Base-by-base conservation (phyloP, 257 asterid species). In the Penstemon barbatus region DNA sequence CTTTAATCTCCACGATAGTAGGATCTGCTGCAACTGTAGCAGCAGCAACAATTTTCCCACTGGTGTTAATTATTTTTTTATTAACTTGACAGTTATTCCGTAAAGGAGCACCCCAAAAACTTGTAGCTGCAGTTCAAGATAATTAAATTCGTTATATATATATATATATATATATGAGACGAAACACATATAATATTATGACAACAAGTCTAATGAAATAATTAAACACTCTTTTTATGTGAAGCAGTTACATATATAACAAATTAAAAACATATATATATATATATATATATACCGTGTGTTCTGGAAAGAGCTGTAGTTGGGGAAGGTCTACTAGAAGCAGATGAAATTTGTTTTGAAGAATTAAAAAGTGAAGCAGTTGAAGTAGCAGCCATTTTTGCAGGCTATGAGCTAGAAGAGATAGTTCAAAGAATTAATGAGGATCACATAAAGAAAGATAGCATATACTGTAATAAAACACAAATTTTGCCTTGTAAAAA, bases 1-100 rank as follows among this genome's bases (percentile, higher is more conserved):
- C 98, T 80, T 77, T 85, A 50, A 76, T 8, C 75, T 89, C 88
- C 63, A 71, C 77, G 0, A 19, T 81, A 3, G 95, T 81, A 3
- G 95, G 82, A 60, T 83, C 48, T 11, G 74, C 81, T 69, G 81
- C 92, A 67, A 78, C 81, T 4, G 79, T 0, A n/a, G 85, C 82
- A 54, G 84, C 93, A 67, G 85, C 83, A 63, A 63, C 46, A 57
- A 82, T 61, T 25, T 73, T 78, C 38, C 78, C 74, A 46, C 45
- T 77, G 56, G 39, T 68, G 65, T 70, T 71, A 57, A 66, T 63
- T 44, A 73, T 8, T 61, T 71, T 85, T 79, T 78, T 75, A 71
- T 75, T 69, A 38, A 72, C 56, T 2, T 74, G 77, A 64, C 52
- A 54, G 66, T 63, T 61, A 54, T 61, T 75, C 61, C 71, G 55